Base-by-base conservation (phyloP, 768 basidiomycete species). In the Hirschioporus abietinus region DNA sequence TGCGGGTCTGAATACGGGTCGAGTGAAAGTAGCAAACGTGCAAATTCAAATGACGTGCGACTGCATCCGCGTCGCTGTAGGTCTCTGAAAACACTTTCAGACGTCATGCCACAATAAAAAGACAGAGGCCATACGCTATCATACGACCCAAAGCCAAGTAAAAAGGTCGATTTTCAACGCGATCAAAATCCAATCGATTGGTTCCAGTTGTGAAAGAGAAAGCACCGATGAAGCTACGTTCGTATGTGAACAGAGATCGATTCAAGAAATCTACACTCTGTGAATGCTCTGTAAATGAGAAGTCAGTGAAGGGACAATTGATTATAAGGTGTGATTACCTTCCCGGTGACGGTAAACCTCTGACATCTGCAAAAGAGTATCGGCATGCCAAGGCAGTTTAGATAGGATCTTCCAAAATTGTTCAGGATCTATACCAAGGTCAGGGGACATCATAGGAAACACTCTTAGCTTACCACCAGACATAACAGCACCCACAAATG, bases 1-100 rank as follows among this genome's bases (percentile, higher is more conserved):
- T 97, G 95, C 0, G 96, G 96, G 71, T 96, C 95, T n/a, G 80
- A 81, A 78, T 85, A 84, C 0, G 96, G 93, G 73, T 97, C 95
- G 0, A 99, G 82, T 9, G 88, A 86, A 67, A 91, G 88, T 64
- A 98, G 79, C 1, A 98, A 82, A n/a, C 91, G 85, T 0, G 93
- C 88, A 71, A 95, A 95, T 73, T 97, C 95, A 76, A 97, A 96
- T 0, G 94, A 87, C 0, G 96, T 95, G 20, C 94, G 85, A 64
- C 89, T 85, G 71, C 93, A 93, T 0, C 96, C 97, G 57, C 96
- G 81, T n/a, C 93, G 86, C 66, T 92, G 89, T 5, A 97, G 81
- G 69, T 96, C 91, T 9, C 92, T 95, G 15, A 64, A 4, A 8
- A 25, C 18, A 58, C 8, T 9, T 8, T 18, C 4, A 30, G 30